These are phyloP conservation scores for Cyberlindnera euphorbiiphila DNA, from an alignment of 805 yeast species.

Conservation along the genomic window DNA sequence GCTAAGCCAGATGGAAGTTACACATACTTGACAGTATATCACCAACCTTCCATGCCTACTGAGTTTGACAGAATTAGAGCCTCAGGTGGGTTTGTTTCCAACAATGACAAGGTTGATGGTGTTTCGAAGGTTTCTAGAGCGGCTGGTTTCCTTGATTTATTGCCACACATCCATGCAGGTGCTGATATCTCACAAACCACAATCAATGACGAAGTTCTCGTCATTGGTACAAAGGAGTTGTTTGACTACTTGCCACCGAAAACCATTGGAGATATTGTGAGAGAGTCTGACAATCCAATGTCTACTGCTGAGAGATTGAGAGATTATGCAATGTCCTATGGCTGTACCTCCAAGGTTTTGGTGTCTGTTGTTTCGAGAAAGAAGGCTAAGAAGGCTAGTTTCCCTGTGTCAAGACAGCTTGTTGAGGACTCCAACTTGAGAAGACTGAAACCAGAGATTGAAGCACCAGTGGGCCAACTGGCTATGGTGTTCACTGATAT, in stretches of 20 bases:
- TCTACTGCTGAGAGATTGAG: conserved; percentile 88
- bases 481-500: conserved; percentile 98
- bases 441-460: conserved; percentile 82
- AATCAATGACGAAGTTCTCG: conserved; percentile 76
- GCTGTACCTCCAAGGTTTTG: conserved; percentile 72
- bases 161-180: conserved; percentile 86
- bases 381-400: conserved; percentile 37
- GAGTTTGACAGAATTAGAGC: conserved; percentile 86
- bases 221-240: conserved; percentile 75
- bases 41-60: conserved; percentile 73
- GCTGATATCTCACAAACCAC: conserved; percentile 69
- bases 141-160: conserved; percentile 80
- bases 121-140: conserved; percentile 82
- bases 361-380: conserved; percentile 76
- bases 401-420: conserved; percentile 41
- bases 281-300: conserved; percentile 81
- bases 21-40: conserved; percentile 66
- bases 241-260: conserved; percentile 86
- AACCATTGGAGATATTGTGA: conserved; percentile 84
- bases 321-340: conserved; percentile 92
- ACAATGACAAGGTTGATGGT: conserved; percentile 82
- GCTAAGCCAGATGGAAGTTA: conserved; percentile 81
- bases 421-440: conserved; percentile 77
- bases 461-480: conserved; percentile 90
- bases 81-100: conserved; percentile 86